Evolutionary conservation across 2,329 filamentous ascomycete genomes (phyloP).

Genomic region (Colletotrichum lentis): DNA sequence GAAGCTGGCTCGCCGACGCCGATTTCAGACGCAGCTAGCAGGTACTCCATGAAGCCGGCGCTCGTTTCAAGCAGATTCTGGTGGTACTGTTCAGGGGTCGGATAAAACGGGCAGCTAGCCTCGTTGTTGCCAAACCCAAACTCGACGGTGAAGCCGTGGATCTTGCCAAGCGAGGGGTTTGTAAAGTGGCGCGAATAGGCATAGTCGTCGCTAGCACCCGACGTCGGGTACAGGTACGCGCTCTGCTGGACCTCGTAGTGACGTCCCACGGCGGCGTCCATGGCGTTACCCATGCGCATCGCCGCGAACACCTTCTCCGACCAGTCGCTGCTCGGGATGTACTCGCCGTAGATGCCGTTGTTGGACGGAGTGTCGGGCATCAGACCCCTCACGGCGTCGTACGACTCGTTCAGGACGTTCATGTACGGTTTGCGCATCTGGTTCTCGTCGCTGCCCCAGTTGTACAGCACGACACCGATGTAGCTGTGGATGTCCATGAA

Average conservation of each 20-base stretch:
- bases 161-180: constrained; percentile 47
- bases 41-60: constrained; percentile 59
- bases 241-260: constrained; percentile 51
- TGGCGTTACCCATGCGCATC: constrained; percentile 48
- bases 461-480: constrained; percentile 57
- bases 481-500: constrained; percentile 67
- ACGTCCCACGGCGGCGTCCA: constrained; percentile 51
- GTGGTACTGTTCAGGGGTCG: constrained; percentile 53
- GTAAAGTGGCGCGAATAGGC: constrained; percentile 55
- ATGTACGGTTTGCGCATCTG: constrained; percentile 56
- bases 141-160: constrained; percentile 57
- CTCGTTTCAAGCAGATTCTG: constrained; percentile 55
- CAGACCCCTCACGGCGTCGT: constrained; percentile 60
- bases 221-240: constrained; percentile 56
- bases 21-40: constrained; percentile 40
- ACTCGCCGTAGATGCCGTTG: constrained; percentile 55
- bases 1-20: constrained; percentile 34
- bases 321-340: constrained; percentile 50
- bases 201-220: constrained; percentile 58
- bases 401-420: constrained; percentile 62
- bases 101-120: constrained; percentile 56
- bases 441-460: constrained; percentile 64
- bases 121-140: constrained; percentile 53
- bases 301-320: constrained; percentile 46
- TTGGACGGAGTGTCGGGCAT: constrained; percentile 48